phyloP scores from a whole-genome alignment of 2,329 filamentous ascomycete genomes.

The Colletotrichum viniferum region DNA sequence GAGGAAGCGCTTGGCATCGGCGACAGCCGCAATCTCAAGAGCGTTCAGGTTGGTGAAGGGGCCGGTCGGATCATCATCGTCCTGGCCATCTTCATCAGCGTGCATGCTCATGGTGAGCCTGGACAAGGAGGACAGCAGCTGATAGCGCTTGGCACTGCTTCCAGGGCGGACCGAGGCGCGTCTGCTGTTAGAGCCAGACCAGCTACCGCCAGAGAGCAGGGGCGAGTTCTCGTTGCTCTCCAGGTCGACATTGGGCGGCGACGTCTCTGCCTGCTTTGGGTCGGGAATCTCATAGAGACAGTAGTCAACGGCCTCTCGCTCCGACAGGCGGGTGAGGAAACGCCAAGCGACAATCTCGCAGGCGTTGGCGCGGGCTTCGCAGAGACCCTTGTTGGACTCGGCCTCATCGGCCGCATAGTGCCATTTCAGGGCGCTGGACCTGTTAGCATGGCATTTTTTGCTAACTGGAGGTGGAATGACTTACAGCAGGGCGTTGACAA shows the following conservation, averaged over 20 bases:
- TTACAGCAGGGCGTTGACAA: slow-evolving; percentile 76
- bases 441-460: background rate
- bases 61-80: slow-evolving; percentile 67
- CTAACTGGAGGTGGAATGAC: slow-evolving; percentile 33
- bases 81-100: slow-evolving; percentile 40
- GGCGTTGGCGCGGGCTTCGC: slow-evolving; percentile 71
- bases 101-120: slow-evolving; percentile 56
- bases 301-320: slow-evolving; percentile 75
- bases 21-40: slow-evolving; percentile 83
- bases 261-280: slow-evolving; percentile 27
- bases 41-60: slow-evolving; percentile 83
- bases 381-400: slow-evolving; percentile 60
- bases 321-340: slow-evolving; percentile 72
- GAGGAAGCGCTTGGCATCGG: slow-evolving; percentile 83
- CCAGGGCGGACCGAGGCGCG: slow-evolving; percentile 32
- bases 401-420: slow-evolving; percentile 71
- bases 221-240: slow-evolving; percentile 53
- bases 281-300: slow-evolving; percentile 75
- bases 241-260: slow-evolving; percentile 33
- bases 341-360: slow-evolving; percentile 85
- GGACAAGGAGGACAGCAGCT: slow-evolving; percentile 59
- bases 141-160: slow-evolving; percentile 48
- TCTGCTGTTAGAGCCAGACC: slow-evolving; percentile 23
- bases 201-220: slow-evolving; percentile 43
- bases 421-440: slow-evolving; percentile 71